Conservation (phyloP, 1,139 yeast genomes). For the Yamadazyma songkhlaensis region DNA sequence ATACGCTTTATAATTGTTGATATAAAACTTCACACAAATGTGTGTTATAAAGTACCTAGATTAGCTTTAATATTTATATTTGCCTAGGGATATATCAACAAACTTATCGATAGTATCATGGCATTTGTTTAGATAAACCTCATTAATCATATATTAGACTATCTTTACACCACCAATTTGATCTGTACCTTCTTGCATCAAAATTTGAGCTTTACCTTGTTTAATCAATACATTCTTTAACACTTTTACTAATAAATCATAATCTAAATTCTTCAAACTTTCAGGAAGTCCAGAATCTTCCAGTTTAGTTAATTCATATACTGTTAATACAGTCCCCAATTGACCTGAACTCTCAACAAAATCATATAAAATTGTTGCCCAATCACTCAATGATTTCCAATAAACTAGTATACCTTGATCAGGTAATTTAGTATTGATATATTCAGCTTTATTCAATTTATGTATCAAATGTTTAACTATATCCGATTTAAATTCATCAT, state of each 20-base stretch:
- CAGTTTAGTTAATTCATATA: constrained; percentile 74
- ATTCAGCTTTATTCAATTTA: constrained; percentile 50
- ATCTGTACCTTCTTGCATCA: constrained; percentile 51
- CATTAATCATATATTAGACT: constrained; percentile 19
- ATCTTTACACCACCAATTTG: constrained; percentile 71
- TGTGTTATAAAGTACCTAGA: constrained; percentile 10
- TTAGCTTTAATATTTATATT: constrained; percentile 7
- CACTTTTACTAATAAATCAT: constrained; percentile 51
- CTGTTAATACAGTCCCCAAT: constrained; percentile 70
- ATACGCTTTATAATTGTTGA: constrained; percentile 21
- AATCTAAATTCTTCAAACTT: constrained; percentile 64
- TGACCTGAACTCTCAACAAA: constrained; percentile 73
- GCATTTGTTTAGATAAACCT: constrained; percentile 4
- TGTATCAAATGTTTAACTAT: constrained; percentile 59
- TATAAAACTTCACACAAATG: neutral
- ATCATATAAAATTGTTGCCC: constrained; percentile 58
- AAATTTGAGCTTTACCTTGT: constrained; percentile 64
- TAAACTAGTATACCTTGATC: constrained; percentile 52
- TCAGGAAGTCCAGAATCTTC: constrained; percentile 55
- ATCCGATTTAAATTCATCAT: constrained; percentile 50
- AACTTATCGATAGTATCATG: constrained; percentile 6
- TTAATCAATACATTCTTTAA: constrained; percentile 56
- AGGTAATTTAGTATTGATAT: constrained; percentile 42
- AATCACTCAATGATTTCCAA: constrained; percentile 72
- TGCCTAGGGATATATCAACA: constrained; percentile 7